Evolutionary conservation across 176 grass and related monocot genomes (phyloP), one percentile per base, ranked within the genome.

Genomic region (Chrysopogon serrulatus): DNA sequence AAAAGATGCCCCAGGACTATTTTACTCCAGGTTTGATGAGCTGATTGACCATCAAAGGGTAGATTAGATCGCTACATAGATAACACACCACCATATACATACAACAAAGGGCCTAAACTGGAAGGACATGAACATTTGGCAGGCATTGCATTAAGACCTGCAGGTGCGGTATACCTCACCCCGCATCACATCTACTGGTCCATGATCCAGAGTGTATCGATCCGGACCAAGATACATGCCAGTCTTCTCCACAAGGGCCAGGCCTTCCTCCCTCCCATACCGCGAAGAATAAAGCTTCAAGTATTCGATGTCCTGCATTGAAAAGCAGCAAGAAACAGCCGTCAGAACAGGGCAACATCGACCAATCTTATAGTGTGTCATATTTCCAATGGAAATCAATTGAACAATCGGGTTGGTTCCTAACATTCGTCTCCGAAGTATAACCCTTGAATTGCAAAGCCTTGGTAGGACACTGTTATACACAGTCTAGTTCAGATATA

Each of bases 251-350:
- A 93, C 73, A 63, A 98, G 93, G 47, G 93, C 79, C 80, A 95
- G 77, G 6, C 64, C 91, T 72, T 91, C 89, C 53, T 92, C 91
- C 87, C 88, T 88, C 17, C 96, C 91, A 39, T 87, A 90, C 73
- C 80, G 91, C 27, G 92, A 89, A n/a, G 96, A 95, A 85, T 93
- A 98, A 8, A 98, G 87, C 45, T 98, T 98, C 89, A 98, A 63
- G 83, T 95, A 98, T 30, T 98, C 93, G 3, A 98, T 88, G 53
- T 98, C 96, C 96, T 98, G 79, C 37, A 56, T 49, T 42, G 62
- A 39, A 60, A 77, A 26, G 41, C 31, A 35, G 71, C 28, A 78
- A 73, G 18, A 39, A 76, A 54, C 57, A 73, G 13, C 30, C 28
- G 12, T 76, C 19, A 89, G 28, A 56, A 79, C 10, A 54, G 17